Evolutionary conservation across 352 stramenopile genomes (phyloP), one percentile per base, ranked within the genome.

Genomic region (Achlya hypogyna): DNA sequence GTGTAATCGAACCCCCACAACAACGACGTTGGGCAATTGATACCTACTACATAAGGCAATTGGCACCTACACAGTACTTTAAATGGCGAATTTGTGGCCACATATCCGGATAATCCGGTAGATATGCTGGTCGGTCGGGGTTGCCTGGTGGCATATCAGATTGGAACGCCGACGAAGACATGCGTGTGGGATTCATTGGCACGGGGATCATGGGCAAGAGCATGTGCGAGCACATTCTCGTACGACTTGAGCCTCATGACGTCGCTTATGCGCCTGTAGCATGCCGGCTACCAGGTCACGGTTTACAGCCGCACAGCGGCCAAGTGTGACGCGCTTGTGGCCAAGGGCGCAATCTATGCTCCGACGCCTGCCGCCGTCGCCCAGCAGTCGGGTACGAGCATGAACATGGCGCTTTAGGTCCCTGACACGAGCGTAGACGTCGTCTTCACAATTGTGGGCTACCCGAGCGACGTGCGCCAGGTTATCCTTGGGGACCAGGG

Each of bases 361-460:
- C 73, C 74, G 47, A 92, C 84, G 12, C 87, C 88, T 20, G 78
- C 83, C 8, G 85, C 93, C 69, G 86, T 95, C 20, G 88, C 83
- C 20, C 77, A 84, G 42, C 75, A 84, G 64, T 86, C 85, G 45
- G 84, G 84, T 91, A 64, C 5, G 42, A 51, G 63, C 22, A 51
- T 59, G 14, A 14, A 59, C 23, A 64, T 52, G 2, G 9, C 22
- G 12, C 2, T 16, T 56, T 1, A 56, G 16, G 43, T 9, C 34
- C 16, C 22, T 62, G n/a, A n/a, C n/a, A n/a, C n/a, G n/a, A n/a
- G n/a, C n/a, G 5, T 25, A 91, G 88, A 96, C 62, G 88, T 96
- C 63, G 84, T 96, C 31, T 96, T 96, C 62, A 76, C 87, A 47
- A 96, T 96, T 58, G 88, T 96, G 27, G 88, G 87, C 5, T 95